Conservation (phyloP, 352 stramenopile species). For the Thalassiosira pacifica region DNA sequence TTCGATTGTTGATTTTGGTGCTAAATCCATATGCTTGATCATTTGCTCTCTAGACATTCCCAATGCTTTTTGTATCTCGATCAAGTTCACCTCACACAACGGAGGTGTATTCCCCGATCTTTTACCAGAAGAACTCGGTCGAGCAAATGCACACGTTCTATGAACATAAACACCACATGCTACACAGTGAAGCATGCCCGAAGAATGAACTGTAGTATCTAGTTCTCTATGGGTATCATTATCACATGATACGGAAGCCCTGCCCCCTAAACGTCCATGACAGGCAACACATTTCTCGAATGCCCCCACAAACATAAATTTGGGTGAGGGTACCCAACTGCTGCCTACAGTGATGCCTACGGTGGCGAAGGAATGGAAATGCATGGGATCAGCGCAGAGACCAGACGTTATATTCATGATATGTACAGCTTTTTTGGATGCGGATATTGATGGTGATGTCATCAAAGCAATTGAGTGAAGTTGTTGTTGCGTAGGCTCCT, state of each 20-base stretch:
- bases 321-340: slow-evolving; percentile 29
- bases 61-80: slow-evolving; percentile 28
- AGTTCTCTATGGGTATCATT: too few species aligned
- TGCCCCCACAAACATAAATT: slow-evolving; percentile 59
- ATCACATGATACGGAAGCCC: neutral
- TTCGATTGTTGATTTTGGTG: slow-evolving; percentile 6
- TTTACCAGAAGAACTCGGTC: neutral
- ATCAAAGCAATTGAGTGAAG: too few species aligned
- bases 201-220: too few species aligned
- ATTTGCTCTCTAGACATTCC: slow-evolving; percentile 4
- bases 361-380: slow-evolving; percentile 79
- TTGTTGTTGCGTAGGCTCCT: neutral
- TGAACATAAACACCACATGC: slow-evolving; percentile 79
- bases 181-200: slow-evolving; percentile 67
- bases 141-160: slow-evolving; percentile 70
- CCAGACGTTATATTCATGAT: slow-evolving; percentile 53
- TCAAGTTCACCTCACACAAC: slow-evolving; percentile 48
- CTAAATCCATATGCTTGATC: slow-evolving; percentile 8
- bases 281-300: slow-evolving; percentile 74
- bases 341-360: too few species aligned
- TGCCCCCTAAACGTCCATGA: slow-evolving; percentile 51
- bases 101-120: neutral
- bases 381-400: slow-evolving; percentile 60
- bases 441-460: slow-evolving; percentile 30
- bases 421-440: slow-evolving; percentile 47